Evolutionary conservation across 495 filamentous ascomycete species (phyloP), one percentile per base, ranked within the genome.

Genomic region (Cladorrhinum samala): DNA sequence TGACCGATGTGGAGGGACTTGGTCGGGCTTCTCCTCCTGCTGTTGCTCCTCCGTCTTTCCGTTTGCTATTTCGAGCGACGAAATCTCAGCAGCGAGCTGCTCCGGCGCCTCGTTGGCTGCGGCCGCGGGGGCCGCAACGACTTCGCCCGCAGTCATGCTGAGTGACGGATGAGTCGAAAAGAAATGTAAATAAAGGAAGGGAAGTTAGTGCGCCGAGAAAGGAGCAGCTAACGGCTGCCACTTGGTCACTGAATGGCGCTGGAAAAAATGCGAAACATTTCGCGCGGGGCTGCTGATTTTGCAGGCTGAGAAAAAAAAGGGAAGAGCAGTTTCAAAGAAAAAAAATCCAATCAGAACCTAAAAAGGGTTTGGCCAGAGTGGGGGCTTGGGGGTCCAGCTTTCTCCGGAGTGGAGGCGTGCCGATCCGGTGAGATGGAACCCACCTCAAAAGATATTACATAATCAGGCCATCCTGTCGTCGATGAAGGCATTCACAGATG

Each of bases 1-100:
- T 41, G 72, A 79, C 21, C 72, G 74, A 46, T 81, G 77, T 0
- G 79, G 67, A 45, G 71, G 71, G 69, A 30, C 30, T 38, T 48
- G 24, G n/a, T 38, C 27, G 13, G 46, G 52, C 47, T 56, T 33
- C 38, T 54, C 42, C 36, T 60, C 23, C 43, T 52, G 41, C 43
- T 55, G n/a, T 38, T 45, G 42, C 42, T 45, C 39, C 16, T 9
- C n/a, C 14, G 11, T 17, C 9, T 42, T 38, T 17, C 55, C 58
- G 39, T 54, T 39, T 39, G 49, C 50, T 57, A 68, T 63, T 39
- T 64, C 59, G 41, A 68, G 63, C 52, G 54, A 46, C n/a, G 63
- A 57, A 16, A 70, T 46, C 19, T 54, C 57, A 21, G 65, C 55
- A 46, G 61, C 59, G 42, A 70, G 61, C 60, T 58, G 20, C 13